phyloP scores from a whole-genome alignment of 1,284 basidiomycete species.

The Malassezia globosa region DNA sequence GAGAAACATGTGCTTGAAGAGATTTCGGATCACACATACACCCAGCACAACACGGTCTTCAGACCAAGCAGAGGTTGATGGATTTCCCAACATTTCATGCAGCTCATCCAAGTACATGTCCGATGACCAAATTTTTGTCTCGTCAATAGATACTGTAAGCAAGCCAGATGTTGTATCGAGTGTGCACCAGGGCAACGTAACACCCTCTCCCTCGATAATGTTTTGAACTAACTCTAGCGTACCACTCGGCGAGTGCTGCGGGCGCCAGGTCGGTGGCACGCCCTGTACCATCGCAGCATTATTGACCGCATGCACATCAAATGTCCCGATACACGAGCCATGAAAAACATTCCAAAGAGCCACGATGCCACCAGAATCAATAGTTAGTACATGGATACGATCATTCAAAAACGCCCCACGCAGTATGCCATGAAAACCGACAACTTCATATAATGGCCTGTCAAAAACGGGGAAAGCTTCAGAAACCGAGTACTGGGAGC shows the following conservation, averaged over 20 bases:
- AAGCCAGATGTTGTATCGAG: constrained; percentile 82
- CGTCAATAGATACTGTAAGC: constrained; percentile 74
- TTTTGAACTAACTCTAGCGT: constrained; percentile 75
- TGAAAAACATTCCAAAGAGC: constrained; percentile 84
- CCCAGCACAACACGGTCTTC: constrained; percentile 19
- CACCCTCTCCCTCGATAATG: constrained; percentile 81
- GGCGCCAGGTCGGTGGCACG: constrained; percentile 20
- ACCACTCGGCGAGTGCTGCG: constrained; percentile 50
- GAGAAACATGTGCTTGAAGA: constrained; percentile 37
- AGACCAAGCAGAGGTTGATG: not conserved
- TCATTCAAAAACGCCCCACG: constrained; percentile 76
- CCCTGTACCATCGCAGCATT: constrained; percentile 21
- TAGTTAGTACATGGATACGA: constrained; percentile 76
- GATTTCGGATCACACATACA: constrained; percentile 42
- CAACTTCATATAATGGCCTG: constrained; percentile 61
- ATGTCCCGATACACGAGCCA: constrained; percentile 63
- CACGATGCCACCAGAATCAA: constrained; percentile 72
- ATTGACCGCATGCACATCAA: constrained; percentile 59
- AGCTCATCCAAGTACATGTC: constrained; percentile 88
- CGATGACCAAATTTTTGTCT: constrained; percentile 72
- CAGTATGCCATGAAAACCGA: constrained; percentile 71
- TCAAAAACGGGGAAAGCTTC: constrained; percentile 61
- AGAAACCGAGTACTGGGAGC: not conserved
- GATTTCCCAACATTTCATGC: constrained; percentile 47
- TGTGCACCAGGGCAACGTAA: constrained; percentile 70